Base-by-base conservation (phyloP, 139 green algal genomes). In the Pseudopediastrum boryanum region DNA sequence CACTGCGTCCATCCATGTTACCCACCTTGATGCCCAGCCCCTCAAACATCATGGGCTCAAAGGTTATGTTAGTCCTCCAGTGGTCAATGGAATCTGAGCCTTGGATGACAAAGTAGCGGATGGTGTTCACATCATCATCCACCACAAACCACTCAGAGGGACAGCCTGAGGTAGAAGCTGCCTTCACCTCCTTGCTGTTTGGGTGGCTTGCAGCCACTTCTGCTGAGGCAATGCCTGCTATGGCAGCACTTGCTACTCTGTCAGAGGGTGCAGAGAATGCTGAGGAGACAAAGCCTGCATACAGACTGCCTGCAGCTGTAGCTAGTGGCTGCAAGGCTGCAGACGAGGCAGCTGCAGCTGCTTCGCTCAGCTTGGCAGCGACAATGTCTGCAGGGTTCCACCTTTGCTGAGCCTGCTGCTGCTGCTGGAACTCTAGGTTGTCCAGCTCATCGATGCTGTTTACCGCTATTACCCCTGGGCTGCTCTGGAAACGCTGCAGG, bases 11-110 rank as follows among this genome's bases (percentile, higher is more conserved):
- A n/a, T n/a, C n/a, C n/a, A n/a, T n/a, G n/a, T n/a, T n/a, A n/a
- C n/a, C n/a, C n/a, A n/a, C n/a, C n/a, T n/a, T n/a, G n/a, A n/a
- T n/a, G n/a, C n/a, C n/a, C n/a, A 58, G 48, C 19, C 48, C 16
- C 16, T 16, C 19, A n/a, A 99, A 99, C 10, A 81, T 6, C 9
- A 98, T 89, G 2, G 96, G 96, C 82, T 99, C 94, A 83, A 99
- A 99, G 21, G 89, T 96, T 0, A 99, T 77, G 85, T 98, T 98
- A 7, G 92, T 79, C 35, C 72, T 72, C 92, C 92, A 96, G 82
- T 96, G 92, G 77, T 97, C 92, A 12, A 94, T 29, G 39, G 79
- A 90, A 75, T 94, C 87, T 4, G 39, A 65, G 43, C 94, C 95
- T 88, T 99, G 94, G 63, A 94, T 93, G 64, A 90, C 77, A 71